phyloP scores from a whole-genome alignment of 768 basidiomycete genomes.

The Mycena rosella region DNA sequence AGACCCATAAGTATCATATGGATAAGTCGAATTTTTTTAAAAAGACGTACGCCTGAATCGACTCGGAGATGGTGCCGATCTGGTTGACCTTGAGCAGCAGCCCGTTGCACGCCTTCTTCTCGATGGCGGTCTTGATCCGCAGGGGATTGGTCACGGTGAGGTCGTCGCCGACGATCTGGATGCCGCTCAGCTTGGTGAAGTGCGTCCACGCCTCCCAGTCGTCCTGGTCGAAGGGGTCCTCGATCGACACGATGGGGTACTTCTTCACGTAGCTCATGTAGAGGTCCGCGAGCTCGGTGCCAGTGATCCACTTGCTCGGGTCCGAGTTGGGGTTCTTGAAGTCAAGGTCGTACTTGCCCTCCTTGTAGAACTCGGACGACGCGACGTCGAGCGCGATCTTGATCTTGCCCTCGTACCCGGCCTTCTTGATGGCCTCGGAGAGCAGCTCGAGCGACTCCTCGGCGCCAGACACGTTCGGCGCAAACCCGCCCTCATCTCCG shows the following conservation, averaged over 20 bases:
- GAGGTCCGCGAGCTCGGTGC: constrained; percentile 85
- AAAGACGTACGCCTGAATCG: constrained; percentile 92
- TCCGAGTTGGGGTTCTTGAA: constrained; percentile 99
- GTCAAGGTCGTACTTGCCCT: constrained; percentile 98
- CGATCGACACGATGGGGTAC: constrained; percentile 96
- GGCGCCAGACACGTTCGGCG: constrained; percentile 96
- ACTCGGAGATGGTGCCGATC: constrained; percentile 98
- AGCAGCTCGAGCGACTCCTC: constrained; percentile 98
- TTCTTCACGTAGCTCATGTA: constrained; percentile 90
- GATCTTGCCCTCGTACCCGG: constrained; percentile 96
- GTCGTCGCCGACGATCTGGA: constrained; percentile 68
- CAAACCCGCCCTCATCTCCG: constrained; percentile 99
- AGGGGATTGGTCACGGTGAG: constrained; percentile 88
- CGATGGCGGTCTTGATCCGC: constrained; percentile 98
- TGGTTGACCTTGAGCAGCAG: constrained; percentile 99
- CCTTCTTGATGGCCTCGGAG: constrained; percentile 33
- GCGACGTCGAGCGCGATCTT: constrained; percentile 99
- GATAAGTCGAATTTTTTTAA: neutral
- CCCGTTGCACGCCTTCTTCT: constrained; percentile 99
- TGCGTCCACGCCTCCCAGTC: constrained; percentile 99
- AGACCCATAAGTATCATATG: neutral
- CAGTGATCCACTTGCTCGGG: constrained; percentile 48
- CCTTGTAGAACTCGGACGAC: constrained; percentile 99
- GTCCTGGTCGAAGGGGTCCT: constrained; percentile 99
- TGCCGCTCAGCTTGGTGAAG: constrained; percentile 82